phyloP scores from a whole-genome alignment of 345 rosid species.

The Eucalyptus polybractea region DNA sequence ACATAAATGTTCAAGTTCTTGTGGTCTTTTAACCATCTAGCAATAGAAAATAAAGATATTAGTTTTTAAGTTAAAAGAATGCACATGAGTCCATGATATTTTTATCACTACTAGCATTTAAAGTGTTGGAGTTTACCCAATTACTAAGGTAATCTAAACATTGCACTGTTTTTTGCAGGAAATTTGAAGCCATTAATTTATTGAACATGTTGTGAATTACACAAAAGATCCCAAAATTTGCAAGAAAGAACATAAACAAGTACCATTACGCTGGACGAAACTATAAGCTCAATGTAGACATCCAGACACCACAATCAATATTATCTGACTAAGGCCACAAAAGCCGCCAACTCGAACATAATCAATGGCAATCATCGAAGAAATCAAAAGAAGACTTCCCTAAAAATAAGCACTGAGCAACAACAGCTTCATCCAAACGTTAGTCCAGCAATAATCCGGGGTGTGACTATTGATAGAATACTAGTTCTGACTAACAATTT shows the following conservation, averaged over 20 bases:
- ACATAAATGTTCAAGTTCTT: slow-evolving; percentile 64
- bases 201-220: not conserved
- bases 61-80: not conserved
- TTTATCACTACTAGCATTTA: not conserved
- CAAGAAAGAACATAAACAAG: not conserved
- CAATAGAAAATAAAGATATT: not conserved
- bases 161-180: not conserved
- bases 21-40: slow-evolving; percentile 85
- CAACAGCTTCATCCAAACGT: not conserved
- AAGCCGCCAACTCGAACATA: not conserved
- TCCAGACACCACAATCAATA: not conserved
- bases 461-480: not conserved
- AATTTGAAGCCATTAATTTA: not conserved
- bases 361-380: not conserved
- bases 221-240: not conserved
- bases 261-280: not conserved
- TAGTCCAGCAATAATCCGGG: not conserved
- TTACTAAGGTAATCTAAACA: not conserved
- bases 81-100: not conserved
- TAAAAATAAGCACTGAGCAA: not conserved
- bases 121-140: not conserved
- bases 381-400: not conserved
- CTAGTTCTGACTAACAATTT: not conserved
- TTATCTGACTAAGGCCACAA: not conserved
- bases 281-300: not conserved